Percentiles rank a stretch among this genome's conserved stretches.
These are phyloP conservation scores for Batkoa obscura DNA, from an alignment of 371 early-diverging fungal species.

Conservation along the genomic window DNA sequence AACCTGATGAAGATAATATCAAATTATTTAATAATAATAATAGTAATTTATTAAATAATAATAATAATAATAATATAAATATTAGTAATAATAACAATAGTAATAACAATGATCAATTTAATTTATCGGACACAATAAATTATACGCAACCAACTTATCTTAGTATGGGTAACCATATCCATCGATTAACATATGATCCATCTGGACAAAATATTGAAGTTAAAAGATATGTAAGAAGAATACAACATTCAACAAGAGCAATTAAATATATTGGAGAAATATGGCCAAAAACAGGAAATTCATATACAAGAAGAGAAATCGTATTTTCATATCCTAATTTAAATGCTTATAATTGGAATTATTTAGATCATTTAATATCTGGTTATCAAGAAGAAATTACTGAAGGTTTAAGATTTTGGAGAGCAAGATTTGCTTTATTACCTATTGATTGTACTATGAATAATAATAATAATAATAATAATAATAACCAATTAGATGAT, in stretches of 20 bases:
- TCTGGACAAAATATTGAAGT: slow-evolving; percentile 63
- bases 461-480: slow-evolving; percentile 26
- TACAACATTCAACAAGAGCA: slow-evolving; percentile 29
- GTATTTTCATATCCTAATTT: slow-evolving; percentile 56
- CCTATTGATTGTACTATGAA: slow-evolving; percentile 40
- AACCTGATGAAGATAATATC: no score
- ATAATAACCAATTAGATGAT: no score
- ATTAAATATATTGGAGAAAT: slow-evolving; percentile 60
- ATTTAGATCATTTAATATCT: slow-evolving; percentile 64
- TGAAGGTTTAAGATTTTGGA: slow-evolving; percentile 63
- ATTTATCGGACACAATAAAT: background rate
- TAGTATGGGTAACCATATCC: slow-evolving; percentile 68
- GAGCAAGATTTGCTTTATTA: slow-evolving; percentile 75
- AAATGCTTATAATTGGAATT: slow-evolving; percentile 80
- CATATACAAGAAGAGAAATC: slow-evolving; percentile 31
- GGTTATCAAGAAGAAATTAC: slow-evolving; percentile 76
- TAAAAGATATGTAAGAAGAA: slow-evolving; percentile 63
- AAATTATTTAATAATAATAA: no score
- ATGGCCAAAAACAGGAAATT: slow-evolving; percentile 57
- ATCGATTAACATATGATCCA: slow-evolving; percentile 48
- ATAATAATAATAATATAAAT: no score
- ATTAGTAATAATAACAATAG: slow-evolving; percentile 3
- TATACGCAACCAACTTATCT: slow-evolving; percentile 33
- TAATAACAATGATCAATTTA: background rate
- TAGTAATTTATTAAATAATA: no score